Evolutionary conservation across 2,329 filamentous ascomycete genomes (phyloP), one percentile per base, ranked within the genome.

Genomic region (Trichoderma harzianum): DNA sequence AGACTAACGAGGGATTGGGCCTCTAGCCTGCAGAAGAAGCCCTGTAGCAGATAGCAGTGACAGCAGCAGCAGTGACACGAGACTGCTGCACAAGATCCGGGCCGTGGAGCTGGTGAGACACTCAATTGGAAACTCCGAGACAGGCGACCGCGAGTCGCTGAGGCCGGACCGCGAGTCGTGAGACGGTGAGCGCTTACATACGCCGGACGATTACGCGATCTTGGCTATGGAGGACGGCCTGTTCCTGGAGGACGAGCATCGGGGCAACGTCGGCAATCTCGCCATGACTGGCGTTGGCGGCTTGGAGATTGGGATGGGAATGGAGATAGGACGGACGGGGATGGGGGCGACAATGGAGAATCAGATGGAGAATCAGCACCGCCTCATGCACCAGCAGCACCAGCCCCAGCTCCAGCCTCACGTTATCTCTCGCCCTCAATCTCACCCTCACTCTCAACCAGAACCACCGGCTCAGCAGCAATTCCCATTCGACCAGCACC

Each of bases 371-470:
- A 39, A 14, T 39, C 47, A 28, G 51, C 51, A 67, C 16, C 64
- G 64, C 64, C 58, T 69, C 26, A 30, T 34, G 39, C 39, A n/a
- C 39, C 39, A 43, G 36, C 65, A 69, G 55, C 65, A 69, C 63
- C 63, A 60, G 65, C 65, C 63, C 18, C 63, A 66, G 7, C 7
- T 8, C 26, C 53, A 60, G 53, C 36, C 53, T 47, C 65, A 68
- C 18, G 12, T 24, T 6, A 30, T 57, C 30, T 26, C 63, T 14
- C 63, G 24, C 43, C 12, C 63, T 5, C 34, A 28, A 26, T 36
- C 64, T 10, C 53, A n/a, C 30, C 7, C 64, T 57, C 64, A 39
- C 10, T n/a, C 55, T 30, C 64, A 57, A 14, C 14, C 57, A 34
- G 57, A 51, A 30, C 66, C 12, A 28, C 57, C 67, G 55, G 55